phyloP scores from a whole-genome alignment of 2,329 filamentous ascomycete genomes.

The Fusarium illudens region DNA sequence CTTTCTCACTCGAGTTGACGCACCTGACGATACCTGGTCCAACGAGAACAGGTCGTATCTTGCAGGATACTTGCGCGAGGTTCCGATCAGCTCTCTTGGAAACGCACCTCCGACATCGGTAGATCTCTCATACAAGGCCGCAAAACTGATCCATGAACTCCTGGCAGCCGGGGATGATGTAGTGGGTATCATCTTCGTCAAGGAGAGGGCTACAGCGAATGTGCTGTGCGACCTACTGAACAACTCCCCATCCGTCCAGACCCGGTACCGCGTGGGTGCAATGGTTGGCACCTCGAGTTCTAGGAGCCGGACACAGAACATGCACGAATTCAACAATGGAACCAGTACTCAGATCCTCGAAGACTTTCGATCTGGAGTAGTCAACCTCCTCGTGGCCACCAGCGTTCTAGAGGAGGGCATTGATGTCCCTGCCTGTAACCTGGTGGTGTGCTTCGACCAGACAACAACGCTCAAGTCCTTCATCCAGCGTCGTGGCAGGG shows the following conservation, averaged over 20 bases:
- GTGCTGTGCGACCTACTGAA: constrained; percentile 67
- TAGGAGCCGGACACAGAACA: constrained; percentile 47
- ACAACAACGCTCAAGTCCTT: constrained; percentile 63
- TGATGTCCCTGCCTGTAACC: constrained; percentile 70
- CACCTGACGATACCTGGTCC: constrained; percentile 52
- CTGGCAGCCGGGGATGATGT: constrained; percentile 52
- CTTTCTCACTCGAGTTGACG: constrained; percentile 41
- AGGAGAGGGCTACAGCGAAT: constrained; percentile 67
- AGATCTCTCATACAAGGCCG: constrained; percentile 66
- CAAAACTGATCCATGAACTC: constrained; percentile 62
- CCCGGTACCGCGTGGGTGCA: constrained; percentile 59
- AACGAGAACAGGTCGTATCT: constrained; percentile 66
- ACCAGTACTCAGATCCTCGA: constrained; percentile 49
- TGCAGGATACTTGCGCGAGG: constrained; percentile 52
- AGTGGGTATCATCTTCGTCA: constrained; percentile 73
- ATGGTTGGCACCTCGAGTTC: constrained; percentile 64
- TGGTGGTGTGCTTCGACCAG: constrained; percentile 66
- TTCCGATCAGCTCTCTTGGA: constrained; percentile 37
- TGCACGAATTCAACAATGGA: constrained; percentile 50
- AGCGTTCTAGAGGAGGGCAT: constrained; percentile 74
- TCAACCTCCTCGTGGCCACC: constrained; percentile 69
- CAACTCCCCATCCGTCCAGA: constrained; percentile 56
- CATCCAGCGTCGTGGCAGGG: constrained; percentile 65
- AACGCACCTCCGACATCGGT: constrained; percentile 14
- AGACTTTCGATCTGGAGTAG: constrained; percentile 61